These are phyloP conservation scores for Medicago arabica DNA, from an alignment of 306 rosid species.

Conservation along the genomic window DNA sequence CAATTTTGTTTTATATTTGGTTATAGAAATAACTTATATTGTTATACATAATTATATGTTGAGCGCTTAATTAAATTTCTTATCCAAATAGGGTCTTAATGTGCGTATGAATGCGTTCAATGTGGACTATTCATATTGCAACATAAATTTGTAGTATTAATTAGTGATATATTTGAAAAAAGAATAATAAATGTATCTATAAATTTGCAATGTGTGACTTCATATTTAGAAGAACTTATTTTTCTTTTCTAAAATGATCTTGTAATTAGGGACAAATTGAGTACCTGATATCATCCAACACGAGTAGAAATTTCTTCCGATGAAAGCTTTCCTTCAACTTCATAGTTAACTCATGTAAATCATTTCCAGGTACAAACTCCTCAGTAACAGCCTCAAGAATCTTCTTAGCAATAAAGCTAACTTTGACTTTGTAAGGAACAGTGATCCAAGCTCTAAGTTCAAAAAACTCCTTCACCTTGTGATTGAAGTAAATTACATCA, in stretches of 20 bases:
- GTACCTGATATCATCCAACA: conserved; percentile 55
- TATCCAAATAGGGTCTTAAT: too few species aligned
- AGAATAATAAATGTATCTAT: too few species aligned
- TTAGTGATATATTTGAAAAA: neutral
- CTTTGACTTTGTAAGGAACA: conserved; percentile 44
- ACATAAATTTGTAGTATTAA: too few species aligned
- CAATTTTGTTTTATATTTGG: too few species aligned
- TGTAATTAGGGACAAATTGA: neutral
- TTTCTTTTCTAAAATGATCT: too few species aligned
- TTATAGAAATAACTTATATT: too few species aligned
- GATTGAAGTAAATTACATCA: conserved; percentile 41
- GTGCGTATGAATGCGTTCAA: too few species aligned
- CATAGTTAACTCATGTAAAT: conserved; percentile 46
- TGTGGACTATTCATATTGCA: too few species aligned
- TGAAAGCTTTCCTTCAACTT: conserved; percentile 41
- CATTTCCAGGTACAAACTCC: conserved; percentile 33
- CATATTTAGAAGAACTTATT: too few species aligned
- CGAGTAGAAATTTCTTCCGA: conserved; percentile 53
- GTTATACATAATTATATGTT: too few species aligned
- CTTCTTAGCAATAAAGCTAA: conserved; percentile 46
- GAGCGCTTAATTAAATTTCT: too few species aligned
- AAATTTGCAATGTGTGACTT: too few species aligned
- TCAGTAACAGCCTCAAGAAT: conserved; percentile 46
- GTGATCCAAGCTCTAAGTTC: conserved; percentile 44
- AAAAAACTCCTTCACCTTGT: conserved; percentile 40